These are phyloP conservation scores for Fusarium begoniae DNA, from an alignment of 2,329 filamentous ascomycete species.

Conservation along the genomic window DNA sequence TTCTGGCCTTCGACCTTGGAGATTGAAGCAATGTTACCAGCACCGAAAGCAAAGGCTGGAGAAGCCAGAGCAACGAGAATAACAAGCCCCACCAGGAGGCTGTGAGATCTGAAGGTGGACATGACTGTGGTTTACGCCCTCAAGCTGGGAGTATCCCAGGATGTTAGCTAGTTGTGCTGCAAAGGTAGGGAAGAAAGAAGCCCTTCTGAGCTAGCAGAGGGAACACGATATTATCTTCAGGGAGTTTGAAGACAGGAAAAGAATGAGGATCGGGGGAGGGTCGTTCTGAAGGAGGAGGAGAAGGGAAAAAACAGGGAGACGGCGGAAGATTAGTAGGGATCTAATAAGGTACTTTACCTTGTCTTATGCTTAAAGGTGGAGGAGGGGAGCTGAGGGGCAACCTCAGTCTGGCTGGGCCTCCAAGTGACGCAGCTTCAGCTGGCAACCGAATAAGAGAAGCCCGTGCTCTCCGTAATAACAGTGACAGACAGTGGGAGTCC, in stretches of 20 bases:
- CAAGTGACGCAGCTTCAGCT: conserved; percentile 43
- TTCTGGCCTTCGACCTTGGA: conserved; percentile 86
- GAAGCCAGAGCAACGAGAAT: conserved; percentile 73
- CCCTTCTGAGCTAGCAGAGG: conserved; percentile 37
- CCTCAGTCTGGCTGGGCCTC: not conserved
- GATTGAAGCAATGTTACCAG: conserved; percentile 85
- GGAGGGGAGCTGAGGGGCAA: conserved; percentile 41
- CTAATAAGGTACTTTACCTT: not conserved
- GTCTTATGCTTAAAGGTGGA: conserved; percentile 14
- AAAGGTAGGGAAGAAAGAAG: conserved; percentile 5
- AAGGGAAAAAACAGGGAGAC: conserved; percentile 19
- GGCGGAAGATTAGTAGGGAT: conserved; percentile 18
- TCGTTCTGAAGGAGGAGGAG: conserved; percentile 10
- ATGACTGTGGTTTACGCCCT: conserved; percentile 48
- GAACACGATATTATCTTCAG: not conserved
- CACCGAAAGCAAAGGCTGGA: conserved; percentile 81
- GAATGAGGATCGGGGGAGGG: not conserved
- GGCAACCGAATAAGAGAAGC: conserved; percentile 3
- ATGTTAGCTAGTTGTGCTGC: conserved; percentile 8
- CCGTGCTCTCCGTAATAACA: conserved; percentile 12
- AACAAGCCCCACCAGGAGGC: conserved; percentile 63
- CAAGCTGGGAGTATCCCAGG: conserved; percentile 30
- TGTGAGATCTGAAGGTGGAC: conserved; percentile 58
- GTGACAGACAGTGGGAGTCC: conserved; percentile 12
- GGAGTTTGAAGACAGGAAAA: not conserved